Evolutionary conservation across 805 yeast species (phyloP), one percentile per base, ranked within the genome.

Genomic region (Groenewaldozyma salmanticensis): DNA sequence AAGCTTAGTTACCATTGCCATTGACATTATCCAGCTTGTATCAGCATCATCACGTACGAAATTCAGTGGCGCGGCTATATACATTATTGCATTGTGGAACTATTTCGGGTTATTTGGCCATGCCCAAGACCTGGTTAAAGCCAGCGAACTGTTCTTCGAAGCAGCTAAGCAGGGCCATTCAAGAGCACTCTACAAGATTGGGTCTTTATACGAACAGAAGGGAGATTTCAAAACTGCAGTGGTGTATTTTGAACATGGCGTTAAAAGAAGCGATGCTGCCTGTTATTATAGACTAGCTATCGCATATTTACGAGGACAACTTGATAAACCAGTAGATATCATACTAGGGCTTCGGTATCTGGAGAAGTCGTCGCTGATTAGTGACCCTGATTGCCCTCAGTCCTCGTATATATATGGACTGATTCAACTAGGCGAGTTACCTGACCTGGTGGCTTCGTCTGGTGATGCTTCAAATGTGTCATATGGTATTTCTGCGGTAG

Each of bases 331-430:
- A 5, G 38, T 40, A 17, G 58, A 64, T 43, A 27, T 31, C 4
- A 39, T 37, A 5, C 31, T 36, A 20, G 67, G 61, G 2, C 43
- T 38, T 32, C 43, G 32, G 33, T 57, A 42, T 20, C 57, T 51
- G 42, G 53, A 50, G 40, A 42, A 29, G 40, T 61, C 52, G 5
- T 59, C 60, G 17, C 42, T 40, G 22, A 46, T 36, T 5, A 52
- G 60, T 16, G 69, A 65, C 40, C 53, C 57, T 1, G 71, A 66
- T 39, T 61, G 61, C 35, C 62, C 69, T 4, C 60, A 57, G 33
- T 60, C 69, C 1, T 58, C 65, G 3, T 66, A 54, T 39, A 48
- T 64, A 16, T 53, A 58, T 29, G 70, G 70, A 6, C 52, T 58
- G 34, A 37, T 62, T 22, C 51, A 54, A 18, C 49, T 60, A 6